These are phyloP conservation scores for Blastocystis sp. DNA, from an alignment of 352 stramenopile species.

Conservation along the genomic window DNA sequence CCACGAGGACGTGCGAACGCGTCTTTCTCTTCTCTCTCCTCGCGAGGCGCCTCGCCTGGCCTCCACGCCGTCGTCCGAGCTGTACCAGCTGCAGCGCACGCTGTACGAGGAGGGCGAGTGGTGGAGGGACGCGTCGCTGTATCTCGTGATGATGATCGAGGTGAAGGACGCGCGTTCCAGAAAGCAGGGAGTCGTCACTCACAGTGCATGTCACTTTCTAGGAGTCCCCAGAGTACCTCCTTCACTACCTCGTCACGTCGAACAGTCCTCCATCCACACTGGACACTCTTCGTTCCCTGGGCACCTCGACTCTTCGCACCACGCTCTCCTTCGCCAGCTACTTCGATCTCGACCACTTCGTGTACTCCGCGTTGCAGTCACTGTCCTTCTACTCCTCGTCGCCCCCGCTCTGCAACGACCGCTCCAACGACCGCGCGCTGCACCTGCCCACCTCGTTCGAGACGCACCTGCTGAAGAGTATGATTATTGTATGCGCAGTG, in stretches of 20 bases:
- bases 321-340: background rate
- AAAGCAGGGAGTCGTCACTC: background rate
- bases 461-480: background rate
- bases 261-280: background rate
- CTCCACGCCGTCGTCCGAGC: background rate
- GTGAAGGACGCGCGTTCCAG: background rate
- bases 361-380: background rate
- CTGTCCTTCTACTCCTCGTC: background rate
- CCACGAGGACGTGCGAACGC: background rate
- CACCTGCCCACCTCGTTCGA: background rate
- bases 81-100: background rate
- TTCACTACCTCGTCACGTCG: background rate
- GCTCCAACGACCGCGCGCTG: background rate
- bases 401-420: background rate
- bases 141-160: background rate
- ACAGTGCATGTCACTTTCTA: background rate
- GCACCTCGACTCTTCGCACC: background rate
- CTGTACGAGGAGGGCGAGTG: background rate
- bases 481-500: background rate
- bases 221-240: no score
- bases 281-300: background rate
- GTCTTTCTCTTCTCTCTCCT: background rate
- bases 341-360: background rate
- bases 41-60: background rate
- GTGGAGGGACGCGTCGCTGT: background rate